Evolutionary conservation across 2,329 filamentous ascomycete genomes (phyloP).

Genomic region (Fusarium sp.): DNA sequence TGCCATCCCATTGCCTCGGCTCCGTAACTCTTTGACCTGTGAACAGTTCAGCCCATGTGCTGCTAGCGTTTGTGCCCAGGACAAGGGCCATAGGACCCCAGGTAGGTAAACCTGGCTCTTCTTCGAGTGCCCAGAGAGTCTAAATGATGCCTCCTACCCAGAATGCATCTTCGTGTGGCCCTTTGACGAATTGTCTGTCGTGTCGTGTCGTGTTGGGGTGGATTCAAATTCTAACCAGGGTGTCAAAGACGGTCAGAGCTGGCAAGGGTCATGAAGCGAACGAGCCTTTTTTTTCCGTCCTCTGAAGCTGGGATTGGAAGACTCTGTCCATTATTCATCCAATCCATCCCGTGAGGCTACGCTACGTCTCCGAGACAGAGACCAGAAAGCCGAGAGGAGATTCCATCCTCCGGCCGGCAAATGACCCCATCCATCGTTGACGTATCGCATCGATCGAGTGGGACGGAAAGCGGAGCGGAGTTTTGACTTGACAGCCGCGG

Average conservation of each 20-base stretch:
- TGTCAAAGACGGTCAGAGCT: constrained; percentile 5
- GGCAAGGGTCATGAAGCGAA: constrained; percentile 25
- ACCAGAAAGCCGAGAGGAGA: neutral
- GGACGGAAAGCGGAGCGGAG: constrained; percentile 16
- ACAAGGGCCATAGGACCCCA: neutral
- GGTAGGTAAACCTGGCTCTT: neutral
- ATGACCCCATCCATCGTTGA: constrained; percentile 3
- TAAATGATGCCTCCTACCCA: neutral
- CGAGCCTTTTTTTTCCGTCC: constrained; percentile 9
- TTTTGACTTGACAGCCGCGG: neutral
- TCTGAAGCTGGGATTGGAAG: constrained; percentile 2
- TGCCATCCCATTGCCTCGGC: constrained; percentile 5
- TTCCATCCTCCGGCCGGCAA: constrained; percentile 1
- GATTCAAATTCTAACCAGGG: neutral
- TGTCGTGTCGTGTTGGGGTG: neutral
- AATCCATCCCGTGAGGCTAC: neutral
- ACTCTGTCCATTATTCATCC: neutral
- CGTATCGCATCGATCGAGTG: constrained; percentile 14
- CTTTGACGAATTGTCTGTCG: neutral
- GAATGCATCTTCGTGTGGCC: neutral
- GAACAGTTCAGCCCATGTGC: constrained; percentile 6
- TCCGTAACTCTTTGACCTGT: constrained; percentile 11
- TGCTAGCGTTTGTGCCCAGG: constrained; percentile 2
- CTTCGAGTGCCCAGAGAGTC: neutral
- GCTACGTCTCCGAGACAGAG: neutral